phyloP scores from a whole-genome alignment of 106 monocot genomes.

The Platanthera zijinensis region DNA sequence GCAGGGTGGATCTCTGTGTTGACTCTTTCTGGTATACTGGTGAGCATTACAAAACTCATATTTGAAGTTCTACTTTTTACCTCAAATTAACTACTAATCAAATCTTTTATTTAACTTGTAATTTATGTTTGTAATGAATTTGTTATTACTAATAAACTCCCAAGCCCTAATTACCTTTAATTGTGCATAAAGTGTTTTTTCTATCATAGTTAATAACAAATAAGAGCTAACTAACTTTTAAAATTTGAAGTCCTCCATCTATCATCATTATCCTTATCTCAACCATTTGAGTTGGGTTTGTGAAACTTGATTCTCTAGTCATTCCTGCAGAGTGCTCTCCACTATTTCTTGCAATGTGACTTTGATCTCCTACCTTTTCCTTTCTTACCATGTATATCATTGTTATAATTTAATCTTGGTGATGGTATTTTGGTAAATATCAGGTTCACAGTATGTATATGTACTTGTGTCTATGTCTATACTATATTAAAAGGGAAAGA shows the following conservation, averaged over 20 bases:
- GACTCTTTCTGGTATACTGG: slow-evolving; percentile 61
- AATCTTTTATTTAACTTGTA: neutral
- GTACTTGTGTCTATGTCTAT: too few relatives aligned
- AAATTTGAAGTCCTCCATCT: neutral
- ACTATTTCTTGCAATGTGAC: too few relatives aligned
- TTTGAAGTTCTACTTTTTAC: neutral
- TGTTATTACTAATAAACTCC: neutral
- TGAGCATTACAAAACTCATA: slow-evolving; percentile 12
- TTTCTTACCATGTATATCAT: too few relatives aligned
- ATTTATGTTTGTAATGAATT: neutral
- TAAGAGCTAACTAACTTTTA: neutral
- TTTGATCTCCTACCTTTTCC: too few relatives aligned
- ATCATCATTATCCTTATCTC: neutral
- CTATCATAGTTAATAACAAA: neutral
- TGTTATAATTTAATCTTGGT: too few relatives aligned
- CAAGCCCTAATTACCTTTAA: neutral
- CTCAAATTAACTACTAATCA: neutral
- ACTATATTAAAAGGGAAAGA: too few relatives aligned
- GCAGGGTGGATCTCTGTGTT: slow-evolving; percentile 35
- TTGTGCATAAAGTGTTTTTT: neutral
- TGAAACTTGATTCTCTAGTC: too few relatives aligned
- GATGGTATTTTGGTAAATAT: too few relatives aligned
- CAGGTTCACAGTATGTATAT: too few relatives aligned
- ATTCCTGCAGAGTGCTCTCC: too few relatives aligned
- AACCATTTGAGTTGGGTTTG: too few relatives aligned